Evolutionary conservation across 192 early-diverging fungal genomes (phyloP), one percentile per base, ranked within the genome.

Genomic region (Jimgerdemannia lactiflua): DNA sequence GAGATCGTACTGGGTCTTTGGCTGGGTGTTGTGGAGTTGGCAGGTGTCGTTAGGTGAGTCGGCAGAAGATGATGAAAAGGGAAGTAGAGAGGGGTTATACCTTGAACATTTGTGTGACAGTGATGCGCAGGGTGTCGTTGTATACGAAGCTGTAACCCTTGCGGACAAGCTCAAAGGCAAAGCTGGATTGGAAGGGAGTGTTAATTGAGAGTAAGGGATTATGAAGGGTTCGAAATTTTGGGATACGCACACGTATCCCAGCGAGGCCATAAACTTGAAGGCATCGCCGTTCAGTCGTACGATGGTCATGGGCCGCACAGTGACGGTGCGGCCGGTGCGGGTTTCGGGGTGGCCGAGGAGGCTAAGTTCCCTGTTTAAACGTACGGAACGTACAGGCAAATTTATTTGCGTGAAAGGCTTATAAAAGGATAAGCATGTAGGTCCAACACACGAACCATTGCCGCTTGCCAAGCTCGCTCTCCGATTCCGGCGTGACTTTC

Each of bases 271-370:
- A 71, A 90, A 93, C 76, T 86, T 80, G 72, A 92, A 81, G 0
- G 86, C 89, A 75, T 94, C 90, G 17, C 91, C 93, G n/a, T 87
- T 79, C 17, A 87, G 75, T 65, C 85, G 83, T 14, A 90, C 88
- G 75, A 91, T 85, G 40, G 91, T 86, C 7, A 86, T 87, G 4
- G 90, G 90, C 42, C 91, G 86, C 39, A 89, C 90, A 1, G 86
- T 91, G 4, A 87, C 87, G 20, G 86, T 83, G 65, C 86, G 79
- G 17, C 84, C 83, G 4, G 87, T 88, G 41, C 88, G 89, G 14
- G 92, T 91, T 79, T 94, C 94, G 1, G 93, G 93, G 72, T 89
- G 86, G 42, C 92, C 92, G 4, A 87, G 77, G 73, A 89, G 85
- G 71, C 84, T 86, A 11, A 94, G 72, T 39, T 79, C 82, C 91